Evolutionary conservation across 768 basidiomycete genomes (phyloP).

Genomic region (Agrocybe pediades): DNA sequence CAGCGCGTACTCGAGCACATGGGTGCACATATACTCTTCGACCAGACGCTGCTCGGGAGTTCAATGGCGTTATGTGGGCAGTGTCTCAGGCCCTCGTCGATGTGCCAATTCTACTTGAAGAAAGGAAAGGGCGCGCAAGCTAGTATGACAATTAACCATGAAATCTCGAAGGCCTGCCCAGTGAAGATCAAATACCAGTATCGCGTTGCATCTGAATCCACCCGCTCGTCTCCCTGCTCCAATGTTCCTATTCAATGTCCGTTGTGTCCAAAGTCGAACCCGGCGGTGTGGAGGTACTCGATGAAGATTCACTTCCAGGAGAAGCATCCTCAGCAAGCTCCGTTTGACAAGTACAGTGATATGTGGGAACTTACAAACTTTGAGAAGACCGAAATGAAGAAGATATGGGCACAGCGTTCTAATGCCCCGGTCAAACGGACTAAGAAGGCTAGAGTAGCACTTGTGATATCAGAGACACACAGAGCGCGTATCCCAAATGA

Average conservation of each 20-base stretch:
- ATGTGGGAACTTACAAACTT: constrained; percentile 17
- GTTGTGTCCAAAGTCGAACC: too few relatives aligned
- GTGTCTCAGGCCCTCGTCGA: constrained; percentile 21
- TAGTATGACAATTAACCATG: constrained; percentile 17
- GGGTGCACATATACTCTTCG: constrained; percentile 27
- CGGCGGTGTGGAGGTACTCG: too few relatives aligned
- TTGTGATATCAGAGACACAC: constrained; percentile 17
- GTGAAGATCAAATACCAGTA: constrained; percentile 19
- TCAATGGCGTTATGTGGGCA: constrained; percentile 24
- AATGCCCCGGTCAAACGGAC: constrained; percentile 9
- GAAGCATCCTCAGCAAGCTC: constrained; percentile 5
- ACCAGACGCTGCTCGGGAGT: constrained; percentile 11
- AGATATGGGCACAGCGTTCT: constrained; percentile 14
- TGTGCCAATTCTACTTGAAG: constrained; percentile 20
- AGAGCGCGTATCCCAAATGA: background rate
- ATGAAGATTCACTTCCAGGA: constrained; percentile 19
- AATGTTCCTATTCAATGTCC: constrained; percentile 8
- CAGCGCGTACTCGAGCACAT: constrained; percentile 27
- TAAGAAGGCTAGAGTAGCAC: constrained; percentile 10
- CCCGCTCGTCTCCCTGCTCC: constrained; percentile 15
- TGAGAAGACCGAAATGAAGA: constrained; percentile 16
- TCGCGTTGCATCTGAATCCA: constrained; percentile 10
- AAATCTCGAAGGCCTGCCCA: constrained; percentile 17
- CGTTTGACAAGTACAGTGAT: background rate
- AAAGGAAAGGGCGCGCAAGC: constrained; percentile 21